Evolutionary conservation across 768 basidiomycete species (phyloP).

Genomic region (Naganishia randhawae): DNA sequence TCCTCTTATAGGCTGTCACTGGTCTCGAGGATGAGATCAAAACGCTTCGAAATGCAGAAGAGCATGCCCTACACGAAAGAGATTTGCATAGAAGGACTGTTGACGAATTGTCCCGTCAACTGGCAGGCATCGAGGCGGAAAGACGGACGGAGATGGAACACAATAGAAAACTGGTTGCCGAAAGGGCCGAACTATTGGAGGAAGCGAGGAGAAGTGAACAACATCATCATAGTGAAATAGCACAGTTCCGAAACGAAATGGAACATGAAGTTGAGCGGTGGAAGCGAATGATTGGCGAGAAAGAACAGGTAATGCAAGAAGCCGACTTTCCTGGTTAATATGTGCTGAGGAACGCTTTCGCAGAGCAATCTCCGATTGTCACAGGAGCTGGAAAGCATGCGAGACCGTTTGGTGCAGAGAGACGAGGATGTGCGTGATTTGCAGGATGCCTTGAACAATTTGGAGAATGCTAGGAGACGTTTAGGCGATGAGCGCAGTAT

Average conservation of each 20-base stretch:
- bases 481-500: constrained; percentile 79
- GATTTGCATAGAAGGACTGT: constrained; percentile 33
- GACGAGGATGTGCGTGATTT: constrained; percentile 72
- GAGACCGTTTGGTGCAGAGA: constrained; percentile 61
- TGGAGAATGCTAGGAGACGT: constrained; percentile 73
- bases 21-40: constrained; percentile 18
- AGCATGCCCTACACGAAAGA: constrained; percentile 25
- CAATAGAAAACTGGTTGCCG: constrained; percentile 60
- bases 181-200: constrained; percentile 63
- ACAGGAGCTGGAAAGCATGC: constrained; percentile 44
- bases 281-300: constrained; percentile 36
- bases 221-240: constrained; percentile 29
- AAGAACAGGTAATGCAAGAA: constrained; percentile 36
- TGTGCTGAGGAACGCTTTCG: background rate
- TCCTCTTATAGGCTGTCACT: background rate
- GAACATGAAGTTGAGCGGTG: constrained; percentile 30
- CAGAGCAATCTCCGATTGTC: constrained; percentile 37
- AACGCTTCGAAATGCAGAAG: constrained; percentile 21
- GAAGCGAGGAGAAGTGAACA: constrained; percentile 21
- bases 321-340: background rate
- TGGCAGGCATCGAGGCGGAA: constrained; percentile 45
- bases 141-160: constrained; percentile 40
- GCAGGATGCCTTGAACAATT: constrained; percentile 64
- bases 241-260: constrained; percentile 25
- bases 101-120: constrained; percentile 46